Evolutionary conservation across 352 stramenopile genomes (phyloP), one percentile per base, ranked within the genome.

Genomic region (Pythium monospermum): DNA sequence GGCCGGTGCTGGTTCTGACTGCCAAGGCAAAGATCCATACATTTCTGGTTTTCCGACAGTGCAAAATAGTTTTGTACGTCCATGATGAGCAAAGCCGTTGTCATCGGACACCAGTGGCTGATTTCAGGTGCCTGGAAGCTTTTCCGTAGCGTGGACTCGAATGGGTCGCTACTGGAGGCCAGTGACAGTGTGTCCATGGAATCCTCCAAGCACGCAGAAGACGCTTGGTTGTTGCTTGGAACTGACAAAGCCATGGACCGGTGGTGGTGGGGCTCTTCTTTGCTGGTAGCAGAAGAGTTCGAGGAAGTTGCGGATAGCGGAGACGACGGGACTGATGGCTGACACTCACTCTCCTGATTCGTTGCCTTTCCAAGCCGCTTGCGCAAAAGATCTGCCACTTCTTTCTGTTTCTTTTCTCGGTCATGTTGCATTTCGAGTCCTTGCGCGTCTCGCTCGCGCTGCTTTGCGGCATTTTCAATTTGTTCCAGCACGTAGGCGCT

Each of bases 61-160:
- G 57, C 61, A 42, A 86, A 90, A 49, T 85, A 85, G 51, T 90
- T 85, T 54, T 90, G 76, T 6, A 85, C 50, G 47, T 90, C 78
- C 45, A 90, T 19, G 22, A 90, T 60, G 18, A 90, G 57, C 22
- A 90, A 53, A 6, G 71, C 65, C 0, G 78, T 86, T 21, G 75
- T 86, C 72, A 84, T 81, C 2, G 70, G 72, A 19, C 75, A 84
- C 72, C 73, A 81, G 38, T 75, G 39, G 70, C 52, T 51, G 64
- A 63, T 27, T 53, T 30, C 10, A 43, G n/a, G 11, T 28, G 42
- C 22, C 16, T 28, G 5, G 39, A 54, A 21, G 1, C 8, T 41
- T 7, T 15, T 30, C 12, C 33, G 32, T 13, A 22, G 35, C 16
- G 49, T 38, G 10, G 10, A 22, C 19, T 47, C 45, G 33, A 44